phyloP scores from a whole-genome alignment of 2,329 filamentous ascomycete species.

The Verticillium nonalfalfae region DNA sequence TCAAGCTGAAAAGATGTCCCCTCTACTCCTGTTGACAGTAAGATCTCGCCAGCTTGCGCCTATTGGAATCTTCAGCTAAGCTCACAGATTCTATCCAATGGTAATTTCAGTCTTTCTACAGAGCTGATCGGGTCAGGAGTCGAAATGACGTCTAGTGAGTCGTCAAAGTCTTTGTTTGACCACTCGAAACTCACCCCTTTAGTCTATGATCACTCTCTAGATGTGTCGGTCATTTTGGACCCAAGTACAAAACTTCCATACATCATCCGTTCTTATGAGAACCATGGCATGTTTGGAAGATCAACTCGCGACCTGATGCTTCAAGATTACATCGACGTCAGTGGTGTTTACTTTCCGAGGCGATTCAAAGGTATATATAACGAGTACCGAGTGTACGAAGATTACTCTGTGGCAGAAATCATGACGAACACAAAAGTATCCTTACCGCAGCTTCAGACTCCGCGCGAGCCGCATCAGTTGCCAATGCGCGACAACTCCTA shows the following conservation, averaged over 20 bases:
- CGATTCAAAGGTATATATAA: too few species aligned
- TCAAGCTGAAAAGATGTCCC: constrained; percentile 7
- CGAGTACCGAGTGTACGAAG: too few species aligned
- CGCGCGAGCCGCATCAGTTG: too few species aligned
- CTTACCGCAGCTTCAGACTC: too few species aligned
- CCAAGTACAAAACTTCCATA: constrained; percentile 3
- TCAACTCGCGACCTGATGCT: constrained; percentile 8
- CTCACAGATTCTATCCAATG: neutral
- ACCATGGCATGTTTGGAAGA: constrained; percentile 9
- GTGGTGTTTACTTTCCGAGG: constrained; percentile 3
- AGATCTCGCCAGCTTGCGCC: too few species aligned
- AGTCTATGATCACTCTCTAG: neutral
- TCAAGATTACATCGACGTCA: constrained; percentile 7
- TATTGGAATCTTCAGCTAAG: too few species aligned
- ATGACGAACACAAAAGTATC: too few species aligned
- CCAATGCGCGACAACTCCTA: too few species aligned
- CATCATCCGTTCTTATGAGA: constrained; percentile 6
- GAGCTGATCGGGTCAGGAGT: too few species aligned
- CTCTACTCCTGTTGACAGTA: constrained; percentile 1
- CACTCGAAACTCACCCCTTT: neutral
- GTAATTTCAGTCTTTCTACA: neutral
- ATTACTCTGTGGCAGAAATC: too few species aligned
- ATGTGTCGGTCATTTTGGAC: neutral
- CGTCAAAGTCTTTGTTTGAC: too few species aligned
- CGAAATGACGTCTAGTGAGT: too few species aligned